A percentile compares a stretch with the other conserved stretches of the same genome.
These are phyloP conservation scores for Sporothrix humicola DNA, from an alignment of 2,329 filamentous ascomycete species.

Conservation along the genomic window DNA sequence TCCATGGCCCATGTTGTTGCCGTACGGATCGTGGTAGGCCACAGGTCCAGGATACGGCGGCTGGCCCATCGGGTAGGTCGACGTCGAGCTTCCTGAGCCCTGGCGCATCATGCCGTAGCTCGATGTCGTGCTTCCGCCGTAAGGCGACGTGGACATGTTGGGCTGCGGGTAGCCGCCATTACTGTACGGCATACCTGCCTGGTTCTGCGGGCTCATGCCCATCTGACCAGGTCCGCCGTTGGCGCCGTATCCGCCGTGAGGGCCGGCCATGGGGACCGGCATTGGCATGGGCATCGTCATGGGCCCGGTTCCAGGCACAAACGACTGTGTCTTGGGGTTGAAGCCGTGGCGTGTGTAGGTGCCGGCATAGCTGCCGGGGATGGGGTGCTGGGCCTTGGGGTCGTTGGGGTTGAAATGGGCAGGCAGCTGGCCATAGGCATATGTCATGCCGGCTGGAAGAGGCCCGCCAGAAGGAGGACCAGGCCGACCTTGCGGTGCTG, in stretches of 20 bases:
- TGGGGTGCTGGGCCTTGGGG: conserved; percentile 77
- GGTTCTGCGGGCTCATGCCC: conserved; percentile 1
- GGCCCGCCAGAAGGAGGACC: conserved; percentile 36
- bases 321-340: conserved; percentile 92
- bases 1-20: conserved; percentile 16
- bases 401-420: conserved; percentile 72
- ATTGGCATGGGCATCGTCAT: conserved; percentile 55
- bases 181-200: conserved; percentile 50
- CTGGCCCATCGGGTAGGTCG: conserved; percentile 54
- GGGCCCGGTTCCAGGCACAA: conserved; percentile 70
- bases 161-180: conserved; percentile 53
- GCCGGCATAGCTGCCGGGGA: conserved; percentile 73
- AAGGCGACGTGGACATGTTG: conserved; percentile 47
- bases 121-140: conserved; percentile 47
- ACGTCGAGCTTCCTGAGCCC: conserved; percentile 60
- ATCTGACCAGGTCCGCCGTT: conserved; percentile 25
- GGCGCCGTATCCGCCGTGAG: neutral
- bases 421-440: conserved; percentile 80
- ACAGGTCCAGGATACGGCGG: conserved; percentile 28
- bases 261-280: conserved; percentile 41
- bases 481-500: conserved; percentile 39
- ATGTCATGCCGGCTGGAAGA: conserved; percentile 57
- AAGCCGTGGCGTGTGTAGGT: conserved; percentile 76
- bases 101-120: conserved; percentile 63
- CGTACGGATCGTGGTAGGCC: conserved; percentile 25